phyloP scores from a whole-genome alignment of 495 filamentous ascomycete species.

The Tuber aestivum region DNA sequence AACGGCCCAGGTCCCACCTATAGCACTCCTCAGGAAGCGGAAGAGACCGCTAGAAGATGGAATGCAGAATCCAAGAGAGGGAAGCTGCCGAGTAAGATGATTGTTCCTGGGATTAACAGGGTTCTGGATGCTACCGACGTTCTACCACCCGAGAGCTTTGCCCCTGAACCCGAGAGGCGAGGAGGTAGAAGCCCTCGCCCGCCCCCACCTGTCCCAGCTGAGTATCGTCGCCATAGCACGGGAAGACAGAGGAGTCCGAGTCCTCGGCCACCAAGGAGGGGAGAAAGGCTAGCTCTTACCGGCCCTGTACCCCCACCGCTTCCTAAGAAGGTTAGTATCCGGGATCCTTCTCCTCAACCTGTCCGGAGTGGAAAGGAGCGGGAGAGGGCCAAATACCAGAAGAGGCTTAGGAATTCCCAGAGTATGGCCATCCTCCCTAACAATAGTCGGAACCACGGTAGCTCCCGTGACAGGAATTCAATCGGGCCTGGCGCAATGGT shows the following conservation, averaged over 20 bases:
- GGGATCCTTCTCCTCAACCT: slow-evolving; percentile 5
- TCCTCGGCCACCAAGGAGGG: slow-evolving; percentile 34
- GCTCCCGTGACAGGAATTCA: slow-evolving; percentile 32
- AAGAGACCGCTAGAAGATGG: slow-evolving; percentile 18
- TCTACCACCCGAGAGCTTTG: slow-evolving; percentile 83
- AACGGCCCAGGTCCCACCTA: slow-evolving; percentile 3
- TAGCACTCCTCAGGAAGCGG: slow-evolving; percentile 6
- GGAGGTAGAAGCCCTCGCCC: slow-evolving; percentile 40
- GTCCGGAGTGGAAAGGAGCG: slow-evolving; percentile 20
- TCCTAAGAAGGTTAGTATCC: slow-evolving; percentile 15
- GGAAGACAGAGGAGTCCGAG: slow-evolving; percentile 29
- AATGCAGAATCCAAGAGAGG: slow-evolving; percentile 45
- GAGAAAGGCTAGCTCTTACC: slow-evolving; percentile 32
- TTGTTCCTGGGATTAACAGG: slow-evolving; percentile 76
- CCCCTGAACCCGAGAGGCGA: slow-evolving; percentile 84
- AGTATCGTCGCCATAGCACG: slow-evolving; percentile 34
- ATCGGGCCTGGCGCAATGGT: slow-evolving; percentile 38
- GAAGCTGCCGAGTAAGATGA: slow-evolving; percentile 50
- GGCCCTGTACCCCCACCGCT: slow-evolving; percentile 28
- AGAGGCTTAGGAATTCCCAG: slow-evolving; percentile 31
- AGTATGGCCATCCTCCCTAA: slow-evolving; percentile 37
- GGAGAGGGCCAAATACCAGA: slow-evolving; percentile 20
- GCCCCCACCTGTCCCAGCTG: slow-evolving; percentile 33
- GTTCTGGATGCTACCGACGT: slow-evolving; percentile 92
- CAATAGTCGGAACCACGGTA: slow-evolving; percentile 17